phyloP scores from a whole-genome alignment of 495 filamentous ascomycete genomes.

The Neurospora sp. region DNA sequence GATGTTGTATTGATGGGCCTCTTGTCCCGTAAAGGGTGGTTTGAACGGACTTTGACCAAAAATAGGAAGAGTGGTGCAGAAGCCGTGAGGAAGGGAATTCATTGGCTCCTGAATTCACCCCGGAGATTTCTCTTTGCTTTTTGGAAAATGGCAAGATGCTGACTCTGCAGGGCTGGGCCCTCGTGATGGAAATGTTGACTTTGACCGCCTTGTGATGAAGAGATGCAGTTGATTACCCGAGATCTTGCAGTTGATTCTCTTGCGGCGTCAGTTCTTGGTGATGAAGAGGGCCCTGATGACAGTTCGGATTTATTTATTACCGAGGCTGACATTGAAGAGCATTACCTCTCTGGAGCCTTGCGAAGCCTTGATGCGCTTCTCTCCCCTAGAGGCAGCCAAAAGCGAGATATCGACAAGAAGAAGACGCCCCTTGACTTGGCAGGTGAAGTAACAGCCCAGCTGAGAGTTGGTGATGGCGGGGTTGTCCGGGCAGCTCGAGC shows the following conservation, averaged over 20 bases:
- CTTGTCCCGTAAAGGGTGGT: neutral
- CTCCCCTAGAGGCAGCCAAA: neutral
- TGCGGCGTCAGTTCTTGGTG: neutral
- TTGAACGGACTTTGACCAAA: neutral
- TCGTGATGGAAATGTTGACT: neutral
- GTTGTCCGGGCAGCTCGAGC: neutral
- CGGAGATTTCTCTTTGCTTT: neutral
- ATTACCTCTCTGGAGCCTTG: neutral
- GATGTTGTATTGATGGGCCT: neutral
- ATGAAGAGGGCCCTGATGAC: neutral
- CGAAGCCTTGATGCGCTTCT: neutral
- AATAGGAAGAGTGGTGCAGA: neutral
- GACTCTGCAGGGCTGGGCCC: neutral
- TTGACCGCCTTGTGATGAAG: neutral
- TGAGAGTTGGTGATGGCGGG: neutral
- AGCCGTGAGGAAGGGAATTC: neutral
- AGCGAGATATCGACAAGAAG: neutral
- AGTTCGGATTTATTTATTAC: neutral
- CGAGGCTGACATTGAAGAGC: neutral
- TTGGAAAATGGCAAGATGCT: neutral
- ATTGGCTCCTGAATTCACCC: neutral
- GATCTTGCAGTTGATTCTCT: neutral
- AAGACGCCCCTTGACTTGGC: neutral
- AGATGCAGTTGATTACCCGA: neutral
- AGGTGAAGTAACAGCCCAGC: neutral